Evolutionary conservation across 2,329 filamentous ascomycete species (phyloP).

Genomic region (Pestalotiopsis sp.): DNA sequence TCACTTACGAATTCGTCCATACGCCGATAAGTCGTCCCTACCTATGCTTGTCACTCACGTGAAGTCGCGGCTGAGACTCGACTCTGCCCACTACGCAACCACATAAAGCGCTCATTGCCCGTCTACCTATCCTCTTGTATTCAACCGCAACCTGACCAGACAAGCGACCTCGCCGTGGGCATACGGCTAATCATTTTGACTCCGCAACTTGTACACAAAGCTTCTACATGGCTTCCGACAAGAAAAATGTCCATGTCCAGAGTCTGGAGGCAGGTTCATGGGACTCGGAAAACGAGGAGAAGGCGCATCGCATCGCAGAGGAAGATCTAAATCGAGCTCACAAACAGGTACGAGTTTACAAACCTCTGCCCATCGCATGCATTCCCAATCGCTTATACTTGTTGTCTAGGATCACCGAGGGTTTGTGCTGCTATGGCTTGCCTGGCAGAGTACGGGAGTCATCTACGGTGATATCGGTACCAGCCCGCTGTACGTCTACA

Average conservation of each 20-base stretch:
- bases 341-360: conserved; percentile 5
- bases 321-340: conserved; percentile 6
- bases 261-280: not conserved
- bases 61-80: not conserved
- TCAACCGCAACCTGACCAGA: not conserved
- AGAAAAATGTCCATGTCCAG: not conserved
- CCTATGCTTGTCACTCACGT: not conserved
- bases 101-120: not conserved
- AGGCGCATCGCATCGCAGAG: conserved; percentile 11
- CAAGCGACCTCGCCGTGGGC: not conserved
- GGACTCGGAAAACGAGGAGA: conserved; percentile 10
- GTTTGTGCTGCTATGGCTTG: conserved; percentile 38
- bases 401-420: conserved; percentile 8
- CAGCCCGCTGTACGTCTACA: conserved; percentile 66
- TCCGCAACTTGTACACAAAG: not conserved
- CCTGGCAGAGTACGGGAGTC: conserved; percentile 62
- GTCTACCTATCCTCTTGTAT: not conserved
- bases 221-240: not conserved
- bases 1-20: not conserved
- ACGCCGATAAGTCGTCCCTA: not conserved
- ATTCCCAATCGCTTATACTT: not conserved
- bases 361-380: too few relatives aligned
- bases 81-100: not conserved
- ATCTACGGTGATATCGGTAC: conserved; percentile 67
- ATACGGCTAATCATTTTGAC: not conserved